Percentiles rank a stretch among this genome's conserved stretches.
Conservation (phyloP, 140 eudicot genomes). For the Stevia rebaudiana region DNA sequence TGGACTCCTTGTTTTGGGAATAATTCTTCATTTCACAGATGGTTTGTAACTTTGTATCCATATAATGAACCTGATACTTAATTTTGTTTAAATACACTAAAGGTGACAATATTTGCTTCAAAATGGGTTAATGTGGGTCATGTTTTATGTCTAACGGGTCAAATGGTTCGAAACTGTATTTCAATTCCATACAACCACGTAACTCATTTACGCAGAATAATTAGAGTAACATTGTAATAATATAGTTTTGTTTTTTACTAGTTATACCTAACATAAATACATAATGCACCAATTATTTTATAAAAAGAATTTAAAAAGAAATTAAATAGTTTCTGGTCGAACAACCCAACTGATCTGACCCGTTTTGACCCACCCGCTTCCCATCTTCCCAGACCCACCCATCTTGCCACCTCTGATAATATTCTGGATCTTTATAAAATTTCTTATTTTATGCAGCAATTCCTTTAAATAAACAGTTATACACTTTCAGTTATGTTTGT, state of each 20-base stretch:
- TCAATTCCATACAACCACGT: background rate
- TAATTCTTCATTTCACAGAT: conserved; percentile 64
- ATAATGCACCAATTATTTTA: background rate
- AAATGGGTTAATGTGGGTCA: background rate
- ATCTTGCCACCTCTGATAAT: background rate
- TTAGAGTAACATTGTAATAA: background rate
- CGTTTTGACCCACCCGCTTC: background rate
- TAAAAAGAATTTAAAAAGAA: background rate
- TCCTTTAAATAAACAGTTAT: conserved; percentile 82
- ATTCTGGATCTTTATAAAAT: background rate
- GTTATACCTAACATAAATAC: background rate
- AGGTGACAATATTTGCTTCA: background rate
- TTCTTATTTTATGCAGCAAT: conserved; percentile 46
- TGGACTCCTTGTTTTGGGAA: conserved; percentile 47
- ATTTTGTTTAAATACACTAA: background rate
- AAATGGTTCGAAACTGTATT: background rate
- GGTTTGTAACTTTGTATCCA: conserved; percentile 46
- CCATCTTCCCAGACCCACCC: background rate
- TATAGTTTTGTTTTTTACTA: background rate
- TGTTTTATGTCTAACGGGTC: background rate
- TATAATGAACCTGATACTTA: conserved; percentile 8
- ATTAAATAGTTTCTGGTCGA: background rate
- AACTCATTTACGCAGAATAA: background rate
- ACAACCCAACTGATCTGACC: background rate
- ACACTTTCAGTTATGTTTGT: conserved; percentile 77